A percentile compares a stretch with the other conserved stretches of the same genome.
phyloP scores from a whole-genome alignment of 768 basidiomycete species.

The Auricularia cornea region DNA sequence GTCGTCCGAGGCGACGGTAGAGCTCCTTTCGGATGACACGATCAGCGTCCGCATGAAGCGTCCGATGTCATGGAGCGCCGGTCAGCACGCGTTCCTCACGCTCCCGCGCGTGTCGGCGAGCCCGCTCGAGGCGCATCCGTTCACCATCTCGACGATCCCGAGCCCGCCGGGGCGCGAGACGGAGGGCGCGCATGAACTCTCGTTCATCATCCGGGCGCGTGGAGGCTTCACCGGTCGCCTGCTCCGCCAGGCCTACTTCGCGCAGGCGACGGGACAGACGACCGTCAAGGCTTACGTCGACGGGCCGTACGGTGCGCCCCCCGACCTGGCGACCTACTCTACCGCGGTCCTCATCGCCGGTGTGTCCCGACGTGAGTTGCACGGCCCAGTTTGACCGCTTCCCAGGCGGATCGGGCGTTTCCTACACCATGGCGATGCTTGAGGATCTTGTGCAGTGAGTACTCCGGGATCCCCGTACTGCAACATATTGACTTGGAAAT shows the following conservation, averaged over 20 bases:
- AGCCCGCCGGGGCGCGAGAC: not conserved
- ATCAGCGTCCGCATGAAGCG: slow-evolving; percentile 6
- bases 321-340: slow-evolving; percentile 33
- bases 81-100: slow-evolving; percentile 11
- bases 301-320: slow-evolving; percentile 47
- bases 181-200: slow-evolving; percentile 26
- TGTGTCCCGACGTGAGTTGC: slow-evolving; percentile 8
- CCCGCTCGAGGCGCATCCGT: slow-evolving; percentile 13
- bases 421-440: slow-evolving; percentile 39
- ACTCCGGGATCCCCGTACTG: not conserved
- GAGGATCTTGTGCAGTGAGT: slow-evolving; percentile 35
- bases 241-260: slow-evolving; percentile 16
- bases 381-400: not conserved
- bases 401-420: slow-evolving; percentile 42
- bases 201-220: slow-evolving; percentile 53
- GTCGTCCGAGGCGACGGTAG: slow-evolving; percentile 5
- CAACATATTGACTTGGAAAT: slow-evolving; percentile 20
- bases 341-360: slow-evolving; percentile 45
- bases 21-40: slow-evolving; percentile 6
- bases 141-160: slow-evolving; percentile 12
- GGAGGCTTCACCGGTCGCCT: slow-evolving; percentile 52
- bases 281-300: slow-evolving; percentile 44
- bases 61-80: slow-evolving; percentile 8
- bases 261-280: slow-evolving; percentile 19
- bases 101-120: slow-evolving; percentile 8